Base-by-base conservation (phyloP, 2,329 filamentous ascomycete genomes). In the Pestalotiopsis sp. region DNA sequence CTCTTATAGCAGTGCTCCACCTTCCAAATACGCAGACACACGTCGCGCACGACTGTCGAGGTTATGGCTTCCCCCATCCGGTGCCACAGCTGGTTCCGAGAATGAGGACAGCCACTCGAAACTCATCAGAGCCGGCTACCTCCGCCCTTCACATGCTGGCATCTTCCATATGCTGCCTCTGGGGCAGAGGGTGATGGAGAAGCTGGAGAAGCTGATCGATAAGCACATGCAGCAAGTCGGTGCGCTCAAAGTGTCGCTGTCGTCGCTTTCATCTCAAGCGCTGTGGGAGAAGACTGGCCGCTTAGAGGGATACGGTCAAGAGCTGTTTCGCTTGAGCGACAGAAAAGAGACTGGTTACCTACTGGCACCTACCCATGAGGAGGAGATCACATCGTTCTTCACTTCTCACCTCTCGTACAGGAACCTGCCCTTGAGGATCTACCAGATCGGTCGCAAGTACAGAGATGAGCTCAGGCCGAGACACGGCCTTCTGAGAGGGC, bases 371-470 rank as follows among this genome's bases (percentile, higher is more conserved):
- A 99, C 96, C 0, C 96, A 99, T 71, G 96, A 99, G 77, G 96
- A 99, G 79, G 96, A 99, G 78, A 96, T 99, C 73, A 99, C 96
- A 0, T 83, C 87, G 0, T 83, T 99, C 2, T 93, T 98, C 1
- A 89, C 90, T 4, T 87, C 86, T 68, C 84, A 95, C 1, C 89
- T 90, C 57, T 97, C 95, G 0, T 95, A 97, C 78, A 95, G 94
- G 76, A 91, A 93, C 59, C 84, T 98, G 9, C 96, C 96, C 0
- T 79, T 98, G 27, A 89, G 94, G 58, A 83, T 99, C 0, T 99
- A 98, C 76, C 96, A 99, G 78, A 96, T 96, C 63, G 91, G 93
- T 38, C 89, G 95, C 61, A 99, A 99, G 80, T 99, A 98, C 77
- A 90, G 96, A 63, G 96, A 99, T 81, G 96, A 99, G 80, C 88